These are phyloP conservation scores for Elongisporangium undulatum DNA, from an alignment of 352 stramenopile genomes.

Conservation along the genomic window DNA sequence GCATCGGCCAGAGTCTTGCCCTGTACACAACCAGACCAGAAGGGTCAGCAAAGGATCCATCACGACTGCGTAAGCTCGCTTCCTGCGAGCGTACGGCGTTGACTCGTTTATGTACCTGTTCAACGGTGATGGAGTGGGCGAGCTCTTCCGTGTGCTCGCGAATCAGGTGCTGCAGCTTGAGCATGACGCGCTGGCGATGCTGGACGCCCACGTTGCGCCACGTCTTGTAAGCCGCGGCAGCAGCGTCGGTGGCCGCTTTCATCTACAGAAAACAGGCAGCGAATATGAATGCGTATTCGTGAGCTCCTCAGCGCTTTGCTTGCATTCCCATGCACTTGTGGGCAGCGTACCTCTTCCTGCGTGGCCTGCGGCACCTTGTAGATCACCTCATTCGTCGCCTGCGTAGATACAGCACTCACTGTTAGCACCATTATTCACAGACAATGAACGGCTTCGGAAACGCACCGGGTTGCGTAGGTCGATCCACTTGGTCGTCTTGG, in stretches of 20 bases:
- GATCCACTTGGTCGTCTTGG: slow-evolving; percentile 90
- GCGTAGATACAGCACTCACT: not conserved
- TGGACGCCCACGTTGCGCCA: slow-evolving; percentile 94
- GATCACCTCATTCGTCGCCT: slow-evolving; percentile 88
- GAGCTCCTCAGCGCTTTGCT: slow-evolving; percentile 1
- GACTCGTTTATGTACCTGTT: slow-evolving; percentile 21
- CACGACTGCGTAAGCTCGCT: not conserved
- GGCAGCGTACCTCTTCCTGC: slow-evolving; percentile 50
- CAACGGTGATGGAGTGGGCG: slow-evolving; percentile 92
- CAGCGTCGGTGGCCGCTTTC: slow-evolving; percentile 68
- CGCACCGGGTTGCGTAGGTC: slow-evolving; percentile 86
- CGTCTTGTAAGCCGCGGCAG: slow-evolving; percentile 84
- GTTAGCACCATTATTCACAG: not conserved
- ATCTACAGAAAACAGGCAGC: slow-evolving; percentile 44
- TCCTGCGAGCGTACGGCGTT: not conserved
- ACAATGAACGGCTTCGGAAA: not conserved
- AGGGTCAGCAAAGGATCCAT: slow-evolving; percentile 6
- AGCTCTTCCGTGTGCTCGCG: slow-evolving; percentile 93
- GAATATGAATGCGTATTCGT: not conserved
- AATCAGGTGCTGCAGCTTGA: slow-evolving; percentile 96
- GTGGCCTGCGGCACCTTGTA: slow-evolving; percentile 85
- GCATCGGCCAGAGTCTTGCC: slow-evolving; percentile 94
- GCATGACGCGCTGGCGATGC: slow-evolving; percentile 92
- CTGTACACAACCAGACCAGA: slow-evolving; percentile 17
- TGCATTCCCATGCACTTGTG: not conserved